These are phyloP conservation scores for Talaromyces stipitatus DNA, from an alignment of 495 filamentous ascomycete genomes.

Conservation along the genomic window DNA sequence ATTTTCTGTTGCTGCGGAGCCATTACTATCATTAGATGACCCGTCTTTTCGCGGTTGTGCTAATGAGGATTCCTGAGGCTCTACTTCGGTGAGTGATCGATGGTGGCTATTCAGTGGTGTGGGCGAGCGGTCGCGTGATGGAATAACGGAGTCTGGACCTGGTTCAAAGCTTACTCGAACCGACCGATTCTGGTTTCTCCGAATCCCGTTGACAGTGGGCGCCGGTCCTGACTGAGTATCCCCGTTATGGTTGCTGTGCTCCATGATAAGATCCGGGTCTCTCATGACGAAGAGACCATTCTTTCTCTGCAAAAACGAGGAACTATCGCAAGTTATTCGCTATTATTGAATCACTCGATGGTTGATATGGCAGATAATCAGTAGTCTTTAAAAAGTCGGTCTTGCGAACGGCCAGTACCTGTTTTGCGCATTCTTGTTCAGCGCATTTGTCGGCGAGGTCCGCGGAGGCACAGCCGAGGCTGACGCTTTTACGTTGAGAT, in stretches of 20 bases:
- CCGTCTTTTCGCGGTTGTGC: slow-evolving; percentile 25
- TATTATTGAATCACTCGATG: too few relatives aligned
- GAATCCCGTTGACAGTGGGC: slow-evolving; percentile 18
- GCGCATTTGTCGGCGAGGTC: neutral
- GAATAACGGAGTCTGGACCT: slow-evolving; percentile 34
- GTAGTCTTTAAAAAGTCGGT: neutral
- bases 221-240: slow-evolving; percentile 20
- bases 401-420: neutral
- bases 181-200: slow-evolving; percentile 28
- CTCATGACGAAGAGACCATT: slow-evolving; percentile 31
- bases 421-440: neutral
- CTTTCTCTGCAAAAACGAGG: slow-evolving; percentile 11
- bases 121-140: slow-evolving; percentile 34
- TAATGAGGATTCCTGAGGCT: slow-evolving; percentile 20
- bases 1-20: slow-evolving; percentile 13
- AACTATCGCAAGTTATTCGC: neutral
- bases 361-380: neutral
- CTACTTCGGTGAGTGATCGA: slow-evolving; percentile 31
- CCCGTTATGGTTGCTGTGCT: slow-evolving; percentile 20
- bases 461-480: neutral
- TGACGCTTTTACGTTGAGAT: neutral
- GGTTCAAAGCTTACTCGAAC: slow-evolving; percentile 40
- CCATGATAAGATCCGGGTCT: slow-evolving; percentile 33
- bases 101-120: slow-evolving; percentile 28
- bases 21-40: slow-evolving; percentile 26